Conservation (phyloP, 768 basidiomycete genomes). For the Bullera alba region DNA sequence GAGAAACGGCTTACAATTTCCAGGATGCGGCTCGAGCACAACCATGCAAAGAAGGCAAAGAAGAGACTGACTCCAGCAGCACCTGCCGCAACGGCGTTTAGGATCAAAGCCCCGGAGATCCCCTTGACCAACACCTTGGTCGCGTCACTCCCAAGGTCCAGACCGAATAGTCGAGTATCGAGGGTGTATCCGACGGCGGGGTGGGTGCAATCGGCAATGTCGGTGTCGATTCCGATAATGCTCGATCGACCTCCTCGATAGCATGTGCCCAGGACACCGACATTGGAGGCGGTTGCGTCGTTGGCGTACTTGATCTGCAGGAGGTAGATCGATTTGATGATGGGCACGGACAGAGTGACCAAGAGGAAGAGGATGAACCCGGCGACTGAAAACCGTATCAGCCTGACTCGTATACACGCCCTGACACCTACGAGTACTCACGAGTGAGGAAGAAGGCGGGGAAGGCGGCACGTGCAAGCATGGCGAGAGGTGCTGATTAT, state of each 20-base stretch:
- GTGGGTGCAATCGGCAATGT: constrained; percentile 53
- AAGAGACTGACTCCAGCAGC: constrained; percentile 29
- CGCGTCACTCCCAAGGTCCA: constrained; percentile 44
- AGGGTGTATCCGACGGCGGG: constrained; percentile 66
- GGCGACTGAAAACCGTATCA: constrained; percentile 41
- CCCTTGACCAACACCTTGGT: constrained; percentile 13
- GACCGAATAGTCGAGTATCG: constrained; percentile 52
- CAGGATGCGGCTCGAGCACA: constrained; percentile 18
- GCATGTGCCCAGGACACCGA: constrained; percentile 81
- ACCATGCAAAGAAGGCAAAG: constrained; percentile 38
- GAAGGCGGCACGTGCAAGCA: constrained; percentile 25
- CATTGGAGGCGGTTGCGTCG: constrained; percentile 50
- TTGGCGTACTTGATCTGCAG: constrained; percentile 51
- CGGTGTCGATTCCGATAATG: constrained; percentile 48
- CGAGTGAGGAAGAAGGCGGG: constrained; percentile 25
- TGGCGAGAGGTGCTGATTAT: neutral
- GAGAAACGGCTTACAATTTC: constrained; percentile 39
- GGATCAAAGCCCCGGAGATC: constrained; percentile 20
- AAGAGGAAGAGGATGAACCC: constrained; percentile 70
- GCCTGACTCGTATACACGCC: neutral
- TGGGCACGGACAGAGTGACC: constrained; percentile 66
- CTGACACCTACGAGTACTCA: constrained; percentile 4
- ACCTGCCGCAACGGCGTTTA: constrained; percentile 34
- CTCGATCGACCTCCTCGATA: constrained; percentile 52
- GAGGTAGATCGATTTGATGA: constrained; percentile 61